A percentile compares a stretch with the other conserved stretches of the same genome.
Evolutionary conservation across 108 stramenopile genomes (phyloP).

Genomic region (Fragilariopsis cylindrus): DNA sequence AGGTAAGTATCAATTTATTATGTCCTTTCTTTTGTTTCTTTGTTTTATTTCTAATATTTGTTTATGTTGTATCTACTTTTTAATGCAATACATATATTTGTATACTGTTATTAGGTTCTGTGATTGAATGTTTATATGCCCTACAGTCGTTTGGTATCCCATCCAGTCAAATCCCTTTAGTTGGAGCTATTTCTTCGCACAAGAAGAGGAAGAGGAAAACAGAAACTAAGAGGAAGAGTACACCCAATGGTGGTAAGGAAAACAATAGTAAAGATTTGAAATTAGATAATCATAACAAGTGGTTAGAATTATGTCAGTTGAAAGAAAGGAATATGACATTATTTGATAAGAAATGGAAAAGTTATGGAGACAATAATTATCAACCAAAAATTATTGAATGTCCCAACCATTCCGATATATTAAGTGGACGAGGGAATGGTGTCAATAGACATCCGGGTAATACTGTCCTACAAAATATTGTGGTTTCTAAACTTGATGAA

Average conservation of each 20-base stretch:
- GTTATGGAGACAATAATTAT: background rate
- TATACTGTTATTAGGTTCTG: constrained; percentile 1
- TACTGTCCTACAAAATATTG: constrained; percentile 17
- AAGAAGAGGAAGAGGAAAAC: no score
- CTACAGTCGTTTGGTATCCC: constrained; percentile 15
- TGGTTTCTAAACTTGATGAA: constrained; percentile 8
- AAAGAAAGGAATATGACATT: background rate
- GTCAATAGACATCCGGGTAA: constrained; percentile 29
- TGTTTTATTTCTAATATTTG: background rate
- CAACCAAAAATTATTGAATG: constrained; percentile 8
- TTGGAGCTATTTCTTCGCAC: background rate
- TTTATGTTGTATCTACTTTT: background rate
- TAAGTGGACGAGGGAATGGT: constrained; percentile 30
- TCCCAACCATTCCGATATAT: constrained; percentile 21
- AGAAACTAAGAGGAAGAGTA: no score
- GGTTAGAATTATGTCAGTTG: constrained; percentile 13
- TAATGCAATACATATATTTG: no score
- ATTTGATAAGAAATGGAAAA: background rate
- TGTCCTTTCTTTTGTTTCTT: background rate
- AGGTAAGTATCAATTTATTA: constrained; percentile 3
- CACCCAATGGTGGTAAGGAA: background rate
- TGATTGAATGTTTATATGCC: constrained; percentile 10
- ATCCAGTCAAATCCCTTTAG: constrained; percentile 4
- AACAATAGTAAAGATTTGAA: constrained; percentile 9
- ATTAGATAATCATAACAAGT: constrained; percentile 3